Base-by-base conservation (phyloP, 1,284 basidiomycete genomes). In the Puccinia triticina region DNA sequence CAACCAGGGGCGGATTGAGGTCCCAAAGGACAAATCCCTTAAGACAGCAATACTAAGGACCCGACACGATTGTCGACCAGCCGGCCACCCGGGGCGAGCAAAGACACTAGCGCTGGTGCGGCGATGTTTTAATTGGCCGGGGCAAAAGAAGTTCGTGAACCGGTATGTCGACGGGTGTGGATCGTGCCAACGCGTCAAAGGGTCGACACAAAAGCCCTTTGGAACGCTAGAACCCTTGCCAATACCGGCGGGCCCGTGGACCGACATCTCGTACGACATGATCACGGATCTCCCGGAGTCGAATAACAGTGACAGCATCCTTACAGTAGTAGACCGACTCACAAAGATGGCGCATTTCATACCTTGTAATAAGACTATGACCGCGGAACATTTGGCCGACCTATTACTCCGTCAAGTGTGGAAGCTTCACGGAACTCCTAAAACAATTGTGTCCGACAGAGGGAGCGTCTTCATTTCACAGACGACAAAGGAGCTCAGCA, bases 11-110 rank as follows among this genome's bases (percentile, higher is more conserved):
- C 12, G 12, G 10, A 11, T 66, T 5, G 32, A 89, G 89, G 75
- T 29, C 74, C 11, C 83, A 84, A 10, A 83, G 84, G 0, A 87
- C 87, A 75, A 85, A 86, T 34, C 87, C 87, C 1, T 88, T 87
- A 82, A 88, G 88, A 8, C 40, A 12, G 12, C 12, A 43, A 43
- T 43, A 78, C 86, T 0, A 84, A 89, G 2, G 80, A 88, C 76
- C 87, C 87, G 11, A 43, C 40, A 43, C 40, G 12, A 43, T n/a
- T n/a, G n/a, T n/a, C n/a, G 18, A 84, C 84, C 18, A 26, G 26
- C 10, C 4, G 40, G 40, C 59, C 26, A 29, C 12, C 59, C 14
- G 29, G 59, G 3, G 29, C 8, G 26, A 29, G 26, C n/a, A 32
- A 2, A 2, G 10, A 61, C 59, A 34, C 43, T 43, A 10, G 64